These are phyloP conservation scores for Colletotrichum tamarilloi DNA, from an alignment of 2,329 filamentous ascomycete genomes.

Conservation along the genomic window DNA sequence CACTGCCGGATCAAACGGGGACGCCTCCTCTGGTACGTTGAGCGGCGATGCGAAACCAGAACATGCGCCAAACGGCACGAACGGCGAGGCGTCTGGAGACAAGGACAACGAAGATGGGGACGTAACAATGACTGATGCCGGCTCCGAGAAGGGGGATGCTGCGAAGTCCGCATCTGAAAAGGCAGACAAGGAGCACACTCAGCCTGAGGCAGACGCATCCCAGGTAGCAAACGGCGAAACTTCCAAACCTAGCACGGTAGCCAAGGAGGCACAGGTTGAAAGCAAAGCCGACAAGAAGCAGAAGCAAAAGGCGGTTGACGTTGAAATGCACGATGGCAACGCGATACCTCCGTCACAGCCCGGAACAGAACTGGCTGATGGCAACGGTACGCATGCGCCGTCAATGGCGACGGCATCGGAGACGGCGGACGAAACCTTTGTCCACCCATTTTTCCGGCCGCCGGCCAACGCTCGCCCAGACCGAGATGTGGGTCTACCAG, in stretches of 20 bases:
- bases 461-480: constrained; percentile 72
- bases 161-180: constrained; percentile 13
- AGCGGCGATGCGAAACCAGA: constrained; percentile 36
- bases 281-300: constrained; percentile 19
- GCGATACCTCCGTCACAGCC: not conserved
- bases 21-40: constrained; percentile 18
- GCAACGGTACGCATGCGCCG: constrained; percentile 24
- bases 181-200: constrained; percentile 13
- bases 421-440: constrained; percentile 60
- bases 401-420: constrained; percentile 28
- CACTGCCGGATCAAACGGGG: constrained; percentile 1
- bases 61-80: constrained; percentile 36
- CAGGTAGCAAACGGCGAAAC: constrained; percentile 15
- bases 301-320: constrained; percentile 30
- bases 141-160: constrained; percentile 10
- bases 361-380: not conserved
- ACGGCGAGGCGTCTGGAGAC: constrained; percentile 37
- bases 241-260: not conserved
- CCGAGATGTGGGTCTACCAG: constrained; percentile 77
- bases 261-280: constrained; percentile 32
- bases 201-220: constrained; percentile 37
- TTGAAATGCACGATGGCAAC: constrained; percentile 17
- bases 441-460: constrained; percentile 81
- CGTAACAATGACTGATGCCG: constrained; percentile 38
- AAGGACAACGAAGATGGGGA: constrained; percentile 37